Evolutionary conservation across 331 rosid species (phyloP).

Genomic region (Arachis monticola): DNA sequence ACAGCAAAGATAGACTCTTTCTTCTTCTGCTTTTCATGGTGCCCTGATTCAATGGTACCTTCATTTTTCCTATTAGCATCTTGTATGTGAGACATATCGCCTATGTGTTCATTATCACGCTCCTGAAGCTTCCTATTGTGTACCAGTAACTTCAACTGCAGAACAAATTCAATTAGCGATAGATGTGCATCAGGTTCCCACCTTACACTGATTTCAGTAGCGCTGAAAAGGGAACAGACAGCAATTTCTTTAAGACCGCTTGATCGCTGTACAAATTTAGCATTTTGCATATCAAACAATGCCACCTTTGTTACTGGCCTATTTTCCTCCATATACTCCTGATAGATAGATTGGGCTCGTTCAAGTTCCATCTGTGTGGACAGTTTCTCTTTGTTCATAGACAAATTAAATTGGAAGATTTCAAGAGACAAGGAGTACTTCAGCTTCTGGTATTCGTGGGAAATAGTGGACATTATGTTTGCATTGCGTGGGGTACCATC

Average conservation of each 20-base stretch:
- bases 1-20: conserved; percentile 90
- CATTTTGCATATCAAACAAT: conserved; percentile 92
- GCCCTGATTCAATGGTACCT: conserved; percentile 53
- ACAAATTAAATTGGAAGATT: conserved; percentile 80
- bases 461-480: conserved; percentile 67
- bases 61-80: conserved; percentile 65
- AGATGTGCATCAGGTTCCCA: conserved; percentile 97
- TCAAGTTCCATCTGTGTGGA: conserved; percentile 90
- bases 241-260: conserved; percentile 90
- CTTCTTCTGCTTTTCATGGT: conserved; percentile 75
- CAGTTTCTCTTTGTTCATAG: conserved; percentile 82
- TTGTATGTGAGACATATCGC: conserved; percentile 45
- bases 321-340: conserved; percentile 78
- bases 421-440: conserved; percentile 84
- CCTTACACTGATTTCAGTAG: conserved; percentile 84
- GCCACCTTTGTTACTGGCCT: conserved; percentile 67
- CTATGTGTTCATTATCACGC: conserved; percentile 50
- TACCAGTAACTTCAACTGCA: conserved; percentile 75
- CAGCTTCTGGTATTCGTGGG: conserved; percentile 64
- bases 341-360: conserved; percentile 86
- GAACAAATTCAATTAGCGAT: conserved; percentile 74
- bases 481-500: conserved; percentile 95
- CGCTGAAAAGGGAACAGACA: conserved; percentile 98
- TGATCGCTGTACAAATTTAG: conserved; percentile 89
- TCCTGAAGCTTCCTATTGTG: conserved; percentile 74